Base-by-base conservation (phyloP, 345 rosid genomes). In the Eutrema yunnanense region DNA sequence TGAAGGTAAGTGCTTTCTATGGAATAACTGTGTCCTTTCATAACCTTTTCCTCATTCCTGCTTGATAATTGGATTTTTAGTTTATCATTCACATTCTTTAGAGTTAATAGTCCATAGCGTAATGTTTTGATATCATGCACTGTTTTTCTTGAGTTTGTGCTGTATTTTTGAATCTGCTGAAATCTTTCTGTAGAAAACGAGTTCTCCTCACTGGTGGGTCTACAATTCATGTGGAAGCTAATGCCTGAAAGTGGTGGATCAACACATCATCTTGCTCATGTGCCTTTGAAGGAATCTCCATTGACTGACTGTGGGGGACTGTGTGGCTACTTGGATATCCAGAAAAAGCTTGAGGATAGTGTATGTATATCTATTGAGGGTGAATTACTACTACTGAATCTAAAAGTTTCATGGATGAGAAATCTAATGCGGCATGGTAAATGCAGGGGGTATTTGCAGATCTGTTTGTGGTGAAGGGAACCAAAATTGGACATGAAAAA, bases 271-370 rank as follows among this genome's bases (percentile, higher is more conserved):
- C 98, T 94, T 75, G 83, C 77, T 55, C 96, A 90, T 80, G 92
- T 94, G 81, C 97, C 97, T 73, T 72, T 94, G 76, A 89, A 88
- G 85, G 95, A 89, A 69, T 90, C 98, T 79, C 98, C 97, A 33
- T 67, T 94, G 70, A 94, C 96, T 51, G 98, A 90, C 69, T 87
- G 94, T 76, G 91, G 96, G 48, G 98, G 98, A 74, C 62, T 87
- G 62, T 90, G 91, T 67, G 98, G 97, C 9, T 92, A 91, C 80
- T 84, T 94, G 77, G 84, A 89, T 69, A 79, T 90, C 56, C 96
- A 86, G 73, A 89, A 87, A 77, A 69, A 85, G 63, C 90, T 94
- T 44, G 98, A 94, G 80, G 96, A 89, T 76, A 85, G 75, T 70
- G 97, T 92, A 87, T 49, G 90, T 70, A 14, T 48, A 60, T 64